phyloP scores from a whole-genome alignment of 169 alveolate genomes.

The Eimeria maxima region DNA sequence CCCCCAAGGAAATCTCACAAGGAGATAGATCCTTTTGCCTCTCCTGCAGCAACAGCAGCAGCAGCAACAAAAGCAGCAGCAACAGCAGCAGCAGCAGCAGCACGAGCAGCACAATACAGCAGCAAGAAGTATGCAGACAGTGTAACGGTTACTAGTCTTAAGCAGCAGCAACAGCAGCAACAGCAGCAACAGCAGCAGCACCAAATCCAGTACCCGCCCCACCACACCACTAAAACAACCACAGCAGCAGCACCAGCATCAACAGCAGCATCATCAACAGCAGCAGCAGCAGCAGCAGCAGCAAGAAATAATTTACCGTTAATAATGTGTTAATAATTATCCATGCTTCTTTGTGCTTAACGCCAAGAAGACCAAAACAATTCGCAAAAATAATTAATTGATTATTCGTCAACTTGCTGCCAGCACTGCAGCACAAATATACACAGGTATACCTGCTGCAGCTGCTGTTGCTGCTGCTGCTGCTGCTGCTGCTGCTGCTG shows the following conservation, averaged over 20 bases:
- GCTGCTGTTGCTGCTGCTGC: constrained; percentile 53
- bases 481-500: constrained; percentile 23
- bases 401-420: constrained; percentile 45
- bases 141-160: neutral
- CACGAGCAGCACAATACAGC: neutral
- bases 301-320: neutral
- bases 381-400: constrained; percentile 6
- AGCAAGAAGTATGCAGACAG: neutral
- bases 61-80: neutral
- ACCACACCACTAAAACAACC: too few relatives aligned
- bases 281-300: constrained; percentile 19
- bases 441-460: neutral
- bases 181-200: neutral
- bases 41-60: neutral
- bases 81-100: neutral
- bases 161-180: neutral
- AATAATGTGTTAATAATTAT: neutral
- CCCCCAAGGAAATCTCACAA: constrained; percentile 10
- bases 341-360: constrained; percentile 34
- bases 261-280: neutral
- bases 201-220: neutral
- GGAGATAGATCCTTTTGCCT: constrained; percentile 1
- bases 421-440: constrained; percentile 46
- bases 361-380: constrained; percentile 2
- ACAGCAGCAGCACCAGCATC: neutral